These are phyloP conservation scores for Lotmaria passim DNA, from an alignment of 208 protist species.

Conservation along the genomic window DNA sequence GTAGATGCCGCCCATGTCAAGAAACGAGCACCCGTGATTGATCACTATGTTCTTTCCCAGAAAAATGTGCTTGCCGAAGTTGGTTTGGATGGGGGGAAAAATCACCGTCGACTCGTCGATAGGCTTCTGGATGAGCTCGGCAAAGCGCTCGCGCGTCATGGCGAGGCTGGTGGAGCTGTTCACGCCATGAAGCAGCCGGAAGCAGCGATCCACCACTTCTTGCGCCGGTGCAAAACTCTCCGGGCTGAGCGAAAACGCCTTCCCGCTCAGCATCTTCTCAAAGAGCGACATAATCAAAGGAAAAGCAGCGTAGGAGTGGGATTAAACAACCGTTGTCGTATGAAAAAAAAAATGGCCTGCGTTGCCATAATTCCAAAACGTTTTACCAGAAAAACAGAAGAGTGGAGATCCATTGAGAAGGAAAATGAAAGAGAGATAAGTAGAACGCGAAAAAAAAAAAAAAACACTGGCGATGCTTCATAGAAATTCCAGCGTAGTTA, in stretches of 20 bases:
- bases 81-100: slow-evolving; percentile 70
- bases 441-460: too few relatives aligned
- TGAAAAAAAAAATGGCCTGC: too few relatives aligned
- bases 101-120: slow-evolving; percentile 47
- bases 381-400: too few relatives aligned
- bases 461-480: too few relatives aligned
- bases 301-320: background rate
- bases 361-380: too few relatives aligned
- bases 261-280: slow-evolving; percentile 52
- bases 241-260: slow-evolving; percentile 42
- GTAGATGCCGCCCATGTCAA: slow-evolving; percentile 67
- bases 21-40: slow-evolving; percentile 70
- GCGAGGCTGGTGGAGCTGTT: slow-evolving; percentile 18
- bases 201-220: slow-evolving; percentile 26
- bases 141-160: slow-evolving; percentile 10
- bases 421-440: too few relatives aligned
- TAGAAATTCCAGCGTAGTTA: too few relatives aligned
- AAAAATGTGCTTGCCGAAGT: slow-evolving; percentile 79
- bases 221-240: slow-evolving; percentile 30
- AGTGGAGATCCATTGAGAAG: too few relatives aligned
- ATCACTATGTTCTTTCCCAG: slow-evolving; percentile 65
- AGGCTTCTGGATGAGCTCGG: slow-evolving; percentile 33
- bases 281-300: slow-evolving; percentile 8
- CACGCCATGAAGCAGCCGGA: slow-evolving; percentile 29
- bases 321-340: background rate